Conservation (phyloP, 257 asterid species). For the Solanum chiquidenum region DNA sequence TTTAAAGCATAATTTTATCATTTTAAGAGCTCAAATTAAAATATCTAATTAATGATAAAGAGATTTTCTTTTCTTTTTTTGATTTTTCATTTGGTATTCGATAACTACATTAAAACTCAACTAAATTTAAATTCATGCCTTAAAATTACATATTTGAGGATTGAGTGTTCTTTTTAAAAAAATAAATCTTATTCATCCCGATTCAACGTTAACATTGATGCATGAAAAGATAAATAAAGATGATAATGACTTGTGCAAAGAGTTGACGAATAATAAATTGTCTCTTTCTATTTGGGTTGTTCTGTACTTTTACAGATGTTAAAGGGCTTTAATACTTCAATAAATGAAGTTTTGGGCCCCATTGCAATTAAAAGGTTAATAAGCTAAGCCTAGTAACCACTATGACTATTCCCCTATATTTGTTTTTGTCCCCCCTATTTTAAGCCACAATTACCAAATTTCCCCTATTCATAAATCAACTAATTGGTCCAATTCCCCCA, state of each 20-base stretch:
- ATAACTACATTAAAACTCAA: too few species aligned
- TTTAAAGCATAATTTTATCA: background rate
- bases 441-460: background rate
- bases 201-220: too few species aligned
- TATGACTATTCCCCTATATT: background rate
- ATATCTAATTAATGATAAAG: background rate
- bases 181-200: background rate
- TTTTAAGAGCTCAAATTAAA: background rate
- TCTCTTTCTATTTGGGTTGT: constrained; percentile 1
- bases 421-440: background rate
- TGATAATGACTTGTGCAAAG: background rate
- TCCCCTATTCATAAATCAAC: background rate
- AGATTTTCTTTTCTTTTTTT: too few species aligned
- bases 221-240: background rate
- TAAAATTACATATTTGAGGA: too few species aligned
- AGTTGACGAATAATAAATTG: constrained; percentile 13
- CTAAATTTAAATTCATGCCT: too few species aligned
- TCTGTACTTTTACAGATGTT: background rate
- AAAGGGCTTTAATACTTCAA: background rate
- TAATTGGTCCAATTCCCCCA: background rate
- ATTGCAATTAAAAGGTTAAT: background rate
- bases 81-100: too few species aligned
- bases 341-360: constrained; percentile 5
- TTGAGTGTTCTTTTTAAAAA: rapidly evolving
- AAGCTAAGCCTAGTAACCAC: background rate